Evolutionary conservation across 345 rosid genomes (phyloP).

Genomic region (Turnera subulata): DNA sequence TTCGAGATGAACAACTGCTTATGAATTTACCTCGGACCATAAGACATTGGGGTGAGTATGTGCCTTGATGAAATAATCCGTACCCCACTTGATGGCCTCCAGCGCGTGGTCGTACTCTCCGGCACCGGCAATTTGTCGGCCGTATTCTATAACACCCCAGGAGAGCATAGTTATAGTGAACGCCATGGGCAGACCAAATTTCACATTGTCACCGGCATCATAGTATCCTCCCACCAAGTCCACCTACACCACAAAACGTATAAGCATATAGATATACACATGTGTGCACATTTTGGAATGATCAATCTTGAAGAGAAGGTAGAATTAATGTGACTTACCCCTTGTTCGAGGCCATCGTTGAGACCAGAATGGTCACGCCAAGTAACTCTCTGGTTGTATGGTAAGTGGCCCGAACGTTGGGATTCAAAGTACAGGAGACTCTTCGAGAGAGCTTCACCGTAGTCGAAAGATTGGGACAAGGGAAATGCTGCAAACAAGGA

Average conservation of each 20-base stretch:
- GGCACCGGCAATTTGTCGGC: constrained; percentile 49
- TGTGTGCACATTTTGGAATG: too few relatives aligned
- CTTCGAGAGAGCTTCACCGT: constrained; percentile 69
- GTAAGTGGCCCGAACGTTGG: constrained; percentile 87
- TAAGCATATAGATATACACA: too few relatives aligned
- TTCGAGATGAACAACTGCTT: too few relatives aligned
- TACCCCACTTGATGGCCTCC: constrained; percentile 84
- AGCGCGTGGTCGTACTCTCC: constrained; percentile 58
- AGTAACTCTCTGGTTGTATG: constrained; percentile 72
- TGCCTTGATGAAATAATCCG: constrained; percentile 82
- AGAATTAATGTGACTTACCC: constrained; percentile 40
- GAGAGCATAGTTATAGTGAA: constrained; percentile 85
- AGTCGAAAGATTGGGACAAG: constrained; percentile 32
- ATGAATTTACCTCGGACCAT: constrained; percentile 68
- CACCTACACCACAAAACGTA: constrained; percentile 36
- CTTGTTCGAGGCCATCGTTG: constrained; percentile 93
- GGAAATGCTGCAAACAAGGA: neutral
- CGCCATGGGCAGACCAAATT: constrained; percentile 87
- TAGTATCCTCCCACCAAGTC: constrained; percentile 94
- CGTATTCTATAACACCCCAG: constrained; percentile 75
- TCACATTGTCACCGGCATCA: constrained; percentile 91
- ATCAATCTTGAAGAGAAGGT: too few relatives aligned
- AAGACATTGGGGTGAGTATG: constrained; percentile 79
- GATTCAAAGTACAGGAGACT: constrained; percentile 93
- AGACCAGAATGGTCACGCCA: constrained; percentile 98